Base-by-base conservation (phyloP, 768 basidiomycete species). In the Pisolithus sp. region DNA sequence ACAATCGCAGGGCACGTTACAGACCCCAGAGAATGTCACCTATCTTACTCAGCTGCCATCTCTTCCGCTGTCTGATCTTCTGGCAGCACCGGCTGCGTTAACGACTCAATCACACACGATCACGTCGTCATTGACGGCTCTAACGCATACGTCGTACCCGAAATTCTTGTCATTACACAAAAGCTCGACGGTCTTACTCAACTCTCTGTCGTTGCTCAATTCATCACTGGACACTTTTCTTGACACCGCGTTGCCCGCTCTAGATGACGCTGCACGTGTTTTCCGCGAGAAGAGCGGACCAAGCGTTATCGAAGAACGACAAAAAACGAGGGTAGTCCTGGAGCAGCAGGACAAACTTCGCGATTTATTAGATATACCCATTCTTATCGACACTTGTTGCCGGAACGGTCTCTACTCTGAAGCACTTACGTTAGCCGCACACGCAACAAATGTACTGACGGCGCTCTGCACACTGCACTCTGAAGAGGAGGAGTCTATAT, bases 291-390 rank as follows among this genome's bases (percentile, higher is more conserved):
- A 81, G 53, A 88, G 85, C n/a, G 84, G 87, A 44, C 63, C 66
- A 48, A 66, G 75, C 20, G 80, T 93, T n/a, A 79, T 92, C 48
- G 72, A 76, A 45, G 84, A 89, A 48, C 78, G 94, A 36, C 75
- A 79, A 53, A 85, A 85, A 56, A 90, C 90, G 0, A 76, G 82
- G 30, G 74, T 89, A 46, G 90, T 98, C n/a, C 80, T 93, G 53
- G 94, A 97, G 60, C 89, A 95, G 60, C 88, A 93, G 62, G 92
- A 95, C 66, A 93, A 93, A 68, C 79, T 98, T 53, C 79, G 88
- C 57, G 93, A 97, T 66, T 70, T 98, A 34, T 81, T 98, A 51
- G 93, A 96, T 59, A 80, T 94, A 45, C 93, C 95, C 8, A 74
- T 88, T 47, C 78, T 99, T 28, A 86, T 96, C 62, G 91, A 95